Base-by-base conservation (phyloP, 768 basidiomycete genomes). In the Amanita pallidorosea region DNA sequence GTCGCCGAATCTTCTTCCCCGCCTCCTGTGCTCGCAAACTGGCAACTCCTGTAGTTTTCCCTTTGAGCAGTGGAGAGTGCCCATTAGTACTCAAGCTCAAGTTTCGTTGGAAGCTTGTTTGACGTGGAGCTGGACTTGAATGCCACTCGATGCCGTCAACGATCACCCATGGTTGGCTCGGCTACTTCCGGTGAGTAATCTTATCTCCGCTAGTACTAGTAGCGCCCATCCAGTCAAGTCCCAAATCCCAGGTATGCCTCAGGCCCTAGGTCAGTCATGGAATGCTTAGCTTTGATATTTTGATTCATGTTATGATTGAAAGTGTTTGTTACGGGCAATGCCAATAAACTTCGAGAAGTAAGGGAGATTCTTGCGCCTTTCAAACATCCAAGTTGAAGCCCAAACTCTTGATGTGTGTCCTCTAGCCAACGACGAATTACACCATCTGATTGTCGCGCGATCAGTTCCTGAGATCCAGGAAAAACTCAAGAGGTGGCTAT, bases 301-400 rank as follows among this genome's bases (percentile, higher is more conserved):
- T 20, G 17, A n/a, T 8, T 35, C 6, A 35, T 34, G 5, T 35
- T 20, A 13, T 35, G 3, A 17, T 33, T 50, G 11, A 31, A 31
- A 95, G 93, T 86, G 22, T 96, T 97, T 64, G 91, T 97, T 15
- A 97, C 95, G 0, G 90, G 93, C 23, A 97, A 98, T 63, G 78
- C 83, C 17, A 91, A 93, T 71, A 98, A 98, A 65, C 72, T 98
- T 23, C 76, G 73, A 53, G 95, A 98, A 68, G 91, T 94, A 54
- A 79, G 80, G 58, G 77, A 79, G 29, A 97, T 98, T 61, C 74
- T 98, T 15, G 76, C 75, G 0, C 60, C 68, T 13, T 65, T 73
- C n/a, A 78, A n/a, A 83, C 7, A 78, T 97, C 56, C 77, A 83
- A 48, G 77, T 98, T 45, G 81, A 84, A 47, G 85, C 88, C 2